Base-by-base conservation (phyloP, 2,329 filamentous ascomycete species). In the Pleurostoma richardsiae region DNA sequence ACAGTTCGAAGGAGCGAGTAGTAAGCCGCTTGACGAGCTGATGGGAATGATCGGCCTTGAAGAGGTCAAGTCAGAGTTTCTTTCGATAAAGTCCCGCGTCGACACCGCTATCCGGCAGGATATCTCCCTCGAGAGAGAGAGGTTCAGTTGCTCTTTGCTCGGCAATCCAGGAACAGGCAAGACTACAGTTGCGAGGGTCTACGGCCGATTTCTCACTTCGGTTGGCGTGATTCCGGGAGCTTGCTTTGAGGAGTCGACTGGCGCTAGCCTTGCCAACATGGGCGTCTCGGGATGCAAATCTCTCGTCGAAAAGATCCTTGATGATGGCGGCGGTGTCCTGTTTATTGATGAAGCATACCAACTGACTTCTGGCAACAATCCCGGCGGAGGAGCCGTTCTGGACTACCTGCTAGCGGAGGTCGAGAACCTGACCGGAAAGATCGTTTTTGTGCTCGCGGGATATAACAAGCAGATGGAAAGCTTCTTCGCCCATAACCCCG, bases 261-360 rank as follows among this genome's bases (percentile, higher is more conserved):
- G 86, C 0, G 80, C 86, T 0, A 71, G 73, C 11, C 71, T 92
- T 0, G 80, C 85, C 0, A 79, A 79, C 41, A 71, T 75, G 0
- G 86, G 85, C 0, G 76, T 88, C 0, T 46, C 66, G 0, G 79
- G 73, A 0, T 80, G 75, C 51, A 73, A 86, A 55, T 72, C 73
- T 10, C 62, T 82, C 0, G 65, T 88, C 5, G 70, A 84, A 3
- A 54, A 69, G 0, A 71, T 91, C 1, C 60, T 80, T 4, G 69
- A 81, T 29, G 53, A 63, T 1, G 82, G 79, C 0, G 87, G 86
- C 0, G 88, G 88, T 0, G 83, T 83, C 0, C 56, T 89, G 2
- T 91, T 92, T 57, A 84, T 92, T 27, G 88, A 92, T 49, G 87
- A 92, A 60, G 86, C 87, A 0, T 90, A 92, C 56, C 86, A 91